Evolutionary conservation across 1,139 yeast species (phyloP).

Genomic region (Taiozyma sp.): DNA sequence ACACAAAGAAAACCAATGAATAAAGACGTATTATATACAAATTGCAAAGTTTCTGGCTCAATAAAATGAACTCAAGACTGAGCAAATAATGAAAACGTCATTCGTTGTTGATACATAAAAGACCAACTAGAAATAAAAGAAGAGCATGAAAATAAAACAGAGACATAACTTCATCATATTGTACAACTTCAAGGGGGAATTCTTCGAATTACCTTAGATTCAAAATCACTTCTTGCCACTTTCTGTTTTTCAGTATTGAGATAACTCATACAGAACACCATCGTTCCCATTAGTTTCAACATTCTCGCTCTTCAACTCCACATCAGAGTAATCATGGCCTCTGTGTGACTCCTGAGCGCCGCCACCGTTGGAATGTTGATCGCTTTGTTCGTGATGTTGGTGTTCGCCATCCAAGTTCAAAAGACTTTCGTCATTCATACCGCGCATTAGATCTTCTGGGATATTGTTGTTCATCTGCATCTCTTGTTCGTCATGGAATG

Average conservation of each 20-base stretch:
- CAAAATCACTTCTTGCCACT: background rate
- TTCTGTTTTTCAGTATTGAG: background rate
- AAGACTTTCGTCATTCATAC: constrained; percentile 19
- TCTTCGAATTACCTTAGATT: background rate
- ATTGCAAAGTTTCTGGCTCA: no score
- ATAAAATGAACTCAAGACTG: no score
- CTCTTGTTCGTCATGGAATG: constrained; percentile 16
- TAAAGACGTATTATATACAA: background rate
- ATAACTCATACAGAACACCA: background rate
- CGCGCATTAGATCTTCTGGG: constrained; percentile 13
- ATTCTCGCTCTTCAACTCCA: background rate
- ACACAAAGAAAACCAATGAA: background rate
- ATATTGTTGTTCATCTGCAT: constrained; percentile 10
- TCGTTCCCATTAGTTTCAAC: background rate
- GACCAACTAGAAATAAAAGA: background rate
- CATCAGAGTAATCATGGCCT: background rate
- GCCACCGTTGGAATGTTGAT: background rate
- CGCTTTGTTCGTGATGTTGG: background rate
- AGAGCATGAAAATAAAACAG: background rate
- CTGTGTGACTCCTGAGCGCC: background rate
- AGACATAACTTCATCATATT: background rate
- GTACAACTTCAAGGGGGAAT: background rate
- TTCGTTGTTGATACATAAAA: background rate
- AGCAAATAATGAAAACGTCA: background rate
- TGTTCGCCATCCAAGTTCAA: constrained; percentile 12